Evolutionary conservation across 2,329 filamentous ascomycete species (phyloP), one percentile per base, ranked within the genome.

Genomic region (Stachybotrys elegans): DNA sequence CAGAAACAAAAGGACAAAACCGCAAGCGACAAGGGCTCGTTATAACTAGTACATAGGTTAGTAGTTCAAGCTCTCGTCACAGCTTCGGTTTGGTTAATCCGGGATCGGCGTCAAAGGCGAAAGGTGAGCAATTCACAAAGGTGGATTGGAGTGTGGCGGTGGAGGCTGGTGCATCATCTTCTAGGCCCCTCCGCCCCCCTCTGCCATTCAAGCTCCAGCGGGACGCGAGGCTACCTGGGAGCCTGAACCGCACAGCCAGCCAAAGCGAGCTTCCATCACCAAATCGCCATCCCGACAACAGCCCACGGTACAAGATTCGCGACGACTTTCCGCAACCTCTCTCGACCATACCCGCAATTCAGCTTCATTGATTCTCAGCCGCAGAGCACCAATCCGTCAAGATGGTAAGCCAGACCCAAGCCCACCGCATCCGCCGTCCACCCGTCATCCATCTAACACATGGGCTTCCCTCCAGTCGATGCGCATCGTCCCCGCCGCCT

Each of bases 401-500:
- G 47, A 79, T 78, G 75, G 74, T 78, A 69, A 64, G 66, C 57
- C 48, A 43, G 38, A 38, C 36, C 48, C 35, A 42, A 40, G 48
- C 35, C 40, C n/a, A 43, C 49, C 31, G 32, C 32, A 31, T 43
- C 39, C 29, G 38, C 21, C 29, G 20, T 13, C 36, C 22, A 34
- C 43, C 21, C 31, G 34, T 17, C 44, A 46, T 46, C 45, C 51
- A 53, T 40, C 38, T 51, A 56, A 45, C 51, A 50, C 51, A 51
- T n/a, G 43, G 32, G 47, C 31, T 42, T 42, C 40, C 46, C 40
- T 48, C 48, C 66, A 94, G 88, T 86, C 88, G 61, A 86, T 97
- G 78, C 89, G 90, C 71, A 86, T 98, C 71, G 81, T 88, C 55
- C 93, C 93, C 62, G 65, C 81, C 48, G 68, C 82, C 57, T 62